These are phyloP conservation scores for Penicillium cosmopolitanum DNA, from an alignment of 495 filamentous ascomycete species.

Conservation along the genomic window DNA sequence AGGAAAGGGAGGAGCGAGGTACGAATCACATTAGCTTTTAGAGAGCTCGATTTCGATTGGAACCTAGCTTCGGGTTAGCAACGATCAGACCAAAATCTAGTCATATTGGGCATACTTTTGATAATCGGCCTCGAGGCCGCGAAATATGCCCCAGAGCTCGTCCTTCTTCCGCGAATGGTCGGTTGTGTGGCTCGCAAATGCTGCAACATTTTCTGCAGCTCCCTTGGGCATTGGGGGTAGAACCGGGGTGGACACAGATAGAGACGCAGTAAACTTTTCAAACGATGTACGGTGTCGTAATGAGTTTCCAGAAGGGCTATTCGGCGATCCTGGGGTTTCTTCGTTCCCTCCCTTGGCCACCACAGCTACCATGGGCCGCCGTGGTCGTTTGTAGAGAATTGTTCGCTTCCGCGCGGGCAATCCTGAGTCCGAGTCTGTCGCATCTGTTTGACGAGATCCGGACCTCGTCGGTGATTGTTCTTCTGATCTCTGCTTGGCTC, in stretches of 20 bases:
- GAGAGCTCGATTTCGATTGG: constrained; percentile 71
- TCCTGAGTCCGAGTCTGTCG: constrained; percentile 30
- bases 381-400: constrained; percentile 47
- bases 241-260: constrained; percentile 48
- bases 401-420: constrained; percentile 40
- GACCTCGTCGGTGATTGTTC: constrained; percentile 42
- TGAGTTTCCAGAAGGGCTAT: constrained; percentile 52
- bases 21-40: constrained; percentile 82
- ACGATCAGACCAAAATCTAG: neutral
- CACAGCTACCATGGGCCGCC: constrained; percentile 57
- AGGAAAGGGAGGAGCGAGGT: constrained; percentile 84
- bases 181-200: constrained; percentile 43
- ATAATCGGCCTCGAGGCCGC: constrained; percentile 79
- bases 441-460: constrained; percentile 24
- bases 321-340: constrained; percentile 45
- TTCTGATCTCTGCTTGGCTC: constrained; percentile 34
- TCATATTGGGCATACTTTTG: constrained; percentile 59
- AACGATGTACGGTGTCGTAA: constrained; percentile 61
- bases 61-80: constrained; percentile 52
- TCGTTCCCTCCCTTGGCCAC: constrained; percentile 48
- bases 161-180: constrained; percentile 67
- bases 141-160: constrained; percentile 87
- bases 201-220: constrained; percentile 31
- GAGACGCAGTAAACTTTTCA: constrained; percentile 57
- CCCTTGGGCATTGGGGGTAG: constrained; percentile 57